phyloP scores from a whole-genome alignment of 441 rosid species.

The Hypseocharis bilobata region DNA sequence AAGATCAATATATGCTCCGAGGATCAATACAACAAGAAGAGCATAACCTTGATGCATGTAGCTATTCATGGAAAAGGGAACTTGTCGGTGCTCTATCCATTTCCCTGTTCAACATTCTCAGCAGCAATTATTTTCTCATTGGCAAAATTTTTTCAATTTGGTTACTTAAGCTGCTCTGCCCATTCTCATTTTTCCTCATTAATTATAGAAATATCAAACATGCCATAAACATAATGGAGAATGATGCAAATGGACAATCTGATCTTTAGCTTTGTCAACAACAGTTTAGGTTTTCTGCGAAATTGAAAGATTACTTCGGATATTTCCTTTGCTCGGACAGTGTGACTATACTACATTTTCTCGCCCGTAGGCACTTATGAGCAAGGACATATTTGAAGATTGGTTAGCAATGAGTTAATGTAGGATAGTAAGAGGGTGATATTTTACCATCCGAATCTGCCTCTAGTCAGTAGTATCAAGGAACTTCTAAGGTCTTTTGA shows the following conservation, averaged over 20 bases:
- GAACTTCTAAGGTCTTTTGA: neutral
- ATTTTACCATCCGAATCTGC: neutral
- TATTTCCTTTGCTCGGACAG: neutral
- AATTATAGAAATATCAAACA: neutral
- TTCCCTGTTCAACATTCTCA: neutral
- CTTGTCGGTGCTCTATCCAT: neutral
- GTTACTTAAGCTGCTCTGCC: neutral
- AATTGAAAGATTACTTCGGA: no score
- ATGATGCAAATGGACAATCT: no score
- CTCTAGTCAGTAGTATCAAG: neutral
- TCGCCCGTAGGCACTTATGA: neutral
- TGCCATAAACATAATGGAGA: no score
- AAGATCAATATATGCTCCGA: neutral
- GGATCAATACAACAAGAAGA: neutral
- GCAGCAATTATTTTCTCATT: no score
- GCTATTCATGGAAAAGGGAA: neutral
- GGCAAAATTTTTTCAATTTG: neutral
- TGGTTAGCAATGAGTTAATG: neutral
- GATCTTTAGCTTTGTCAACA: no score
- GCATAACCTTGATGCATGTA: neutral
- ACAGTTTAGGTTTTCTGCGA: no score
- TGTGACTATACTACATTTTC: neutral
- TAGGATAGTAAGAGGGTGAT: neutral
- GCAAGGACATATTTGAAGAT: neutral
- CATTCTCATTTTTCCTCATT: neutral